Base-by-base conservation (phyloP, 2,329 filamentous ascomycete species). In the Domatiomyces globalis region DNA sequence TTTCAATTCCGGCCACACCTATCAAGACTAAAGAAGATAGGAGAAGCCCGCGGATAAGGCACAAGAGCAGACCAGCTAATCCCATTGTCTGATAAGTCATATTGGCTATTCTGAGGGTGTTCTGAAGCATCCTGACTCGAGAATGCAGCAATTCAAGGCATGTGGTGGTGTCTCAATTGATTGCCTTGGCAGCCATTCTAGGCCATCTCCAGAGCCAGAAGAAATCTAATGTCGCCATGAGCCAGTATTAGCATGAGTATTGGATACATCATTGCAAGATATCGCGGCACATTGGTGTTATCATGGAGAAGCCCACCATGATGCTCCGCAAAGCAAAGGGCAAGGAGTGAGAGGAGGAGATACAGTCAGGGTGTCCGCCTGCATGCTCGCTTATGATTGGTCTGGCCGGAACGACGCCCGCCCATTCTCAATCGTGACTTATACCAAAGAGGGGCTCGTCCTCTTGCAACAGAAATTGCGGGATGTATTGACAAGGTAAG, bases 1-100 rank as follows among this genome's bases (percentile, higher is more conserved):
- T 53, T 49, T 51, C 53, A 54, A 55, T 55, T 55, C 58, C 56
- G 58, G 57, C 58, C 57, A 52, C 48, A 51, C 50, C 49, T 51
- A 52, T 42, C 48, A 20, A 43, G 45, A 22, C 45, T 33, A 43
- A 39, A 50, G 39, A 45, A 45, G 55, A 56, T 58, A 60, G 58
- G 58, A 60, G 58, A 60, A 60, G 57, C 50, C 55, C 58, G 56
- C 49, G 49, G 36, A 39, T 29, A n/a, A 10, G 20, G n/a, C 19
- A 2, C 17, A n/a, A 12, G 19, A 19, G 22, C 43, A 19, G 43
- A 5, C 22, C 19, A 45, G 10, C 18, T 45, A n/a, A 45, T 39
- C 12, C 15, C 15, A 39, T 15, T 39, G 33, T 15, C 33, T 15
- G 12, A 39, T 15, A 39, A 39, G 33, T 15, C 33, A 39, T 15